Base-by-base conservation (phyloP, 371 early-diverging fungal genomes). In the Syncephalastrum monosporum region DNA sequence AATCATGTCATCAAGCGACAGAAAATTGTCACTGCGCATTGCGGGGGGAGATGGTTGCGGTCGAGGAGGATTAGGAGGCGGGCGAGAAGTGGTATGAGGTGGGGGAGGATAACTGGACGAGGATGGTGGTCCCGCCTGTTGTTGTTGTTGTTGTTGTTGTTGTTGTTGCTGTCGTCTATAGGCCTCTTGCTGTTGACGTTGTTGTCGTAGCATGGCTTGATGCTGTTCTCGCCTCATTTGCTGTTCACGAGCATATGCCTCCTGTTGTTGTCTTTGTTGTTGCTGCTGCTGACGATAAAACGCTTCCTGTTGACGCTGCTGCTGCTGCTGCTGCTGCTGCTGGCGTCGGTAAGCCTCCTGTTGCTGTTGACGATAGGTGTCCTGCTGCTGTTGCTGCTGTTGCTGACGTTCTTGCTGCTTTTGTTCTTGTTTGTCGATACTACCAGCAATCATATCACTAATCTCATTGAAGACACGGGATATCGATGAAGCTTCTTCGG, bases 1-100 rank as follows among this genome's bases (percentile, higher is more conserved):
- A 21, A 72, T 45, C 21, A 74, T 45, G 67, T 72, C 57, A 68
- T 72, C 59, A 50, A 69, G 33, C 44, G 69, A 59, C 60, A 70
- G 23, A 42, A 61, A n/a, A 60, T 68, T 41, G 49, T 53, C 50
- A 41, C 50, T 50, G 33, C 44, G 55, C 17, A 43, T 42, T 1
- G 56, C 45, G 24, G 65, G 67, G 44, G 57, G 29, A 16, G 65
- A 38, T 29, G 45, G 57, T 10, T 24, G 50, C 15, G 53, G 51
- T 21, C 48, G 50, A 47, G 50, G 29, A n/a, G 53, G 52, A 33
- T 33, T 33, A 10, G 45, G 51, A 51, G 50, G 56, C 7, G 23
- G 53, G 43, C 13, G 38, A 7, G 10, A 33, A 42, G 29, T 25
- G 24, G 47, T 21, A 52, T 51, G 42, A 25, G 55, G 64, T n/a